Evolutionary conservation across 768 basidiomycete species (phyloP).

Genomic region (Termitomyces heimii): DNA sequence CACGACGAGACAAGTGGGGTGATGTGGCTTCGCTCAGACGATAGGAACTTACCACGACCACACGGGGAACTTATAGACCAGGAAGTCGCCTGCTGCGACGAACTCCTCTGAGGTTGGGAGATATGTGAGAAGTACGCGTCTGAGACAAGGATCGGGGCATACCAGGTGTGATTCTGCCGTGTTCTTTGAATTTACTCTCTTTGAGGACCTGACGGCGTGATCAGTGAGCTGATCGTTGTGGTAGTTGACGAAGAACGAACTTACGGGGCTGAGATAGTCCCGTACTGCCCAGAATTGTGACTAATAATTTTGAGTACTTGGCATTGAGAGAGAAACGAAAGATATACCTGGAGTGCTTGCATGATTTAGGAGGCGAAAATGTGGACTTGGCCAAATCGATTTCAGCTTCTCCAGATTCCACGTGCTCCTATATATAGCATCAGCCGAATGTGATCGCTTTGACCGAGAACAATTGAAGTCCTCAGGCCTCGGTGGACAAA

Average conservation of each 20-base stretch:
- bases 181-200: conserved; percentile 99
- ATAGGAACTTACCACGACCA: conserved; percentile 79
- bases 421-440: conserved; percentile 19
- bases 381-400: conserved; percentile 22
- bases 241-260: conserved; percentile 7
- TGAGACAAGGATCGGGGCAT: conserved; percentile 16
- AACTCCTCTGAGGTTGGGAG: conserved; percentile 72
- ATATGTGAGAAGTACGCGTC: conserved; percentile 16
- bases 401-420: conserved; percentile 18
- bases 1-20: neutral
- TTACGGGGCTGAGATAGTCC: conserved; percentile 87
- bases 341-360: conserved; percentile 36
- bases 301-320: conserved; percentile 1
- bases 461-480: neutral
- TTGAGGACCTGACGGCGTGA: conserved; percentile 70
- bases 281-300: conserved; percentile 43
- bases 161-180: conserved; percentile 95
- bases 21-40: neutral
- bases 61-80: conserved; percentile 96
- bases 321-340: no score
- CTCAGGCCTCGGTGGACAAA: neutral
- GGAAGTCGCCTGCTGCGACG: conserved; percentile 95
- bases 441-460: neutral
- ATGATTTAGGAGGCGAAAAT: conserved; percentile 20
- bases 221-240: conserved; percentile 25